These are phyloP conservation scores for Colletotrichum abscissum DNA, from an alignment of 2,329 filamentous ascomycete species.

Conservation along the genomic window DNA sequence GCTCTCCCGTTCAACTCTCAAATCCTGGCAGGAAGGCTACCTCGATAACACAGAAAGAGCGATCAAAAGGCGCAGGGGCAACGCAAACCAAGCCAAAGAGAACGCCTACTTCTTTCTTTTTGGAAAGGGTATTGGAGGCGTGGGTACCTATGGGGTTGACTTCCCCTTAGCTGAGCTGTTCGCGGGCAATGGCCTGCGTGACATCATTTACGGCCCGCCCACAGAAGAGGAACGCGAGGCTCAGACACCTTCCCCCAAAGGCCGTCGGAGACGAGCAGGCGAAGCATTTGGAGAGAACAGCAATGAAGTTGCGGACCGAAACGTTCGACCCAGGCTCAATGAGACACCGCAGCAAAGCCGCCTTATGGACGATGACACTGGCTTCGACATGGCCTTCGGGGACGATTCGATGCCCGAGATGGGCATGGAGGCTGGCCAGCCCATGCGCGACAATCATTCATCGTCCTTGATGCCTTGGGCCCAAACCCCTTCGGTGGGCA, in stretches of 20 bases:
- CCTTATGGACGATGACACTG: constrained; percentile 35
- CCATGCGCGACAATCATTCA: constrained; percentile 74
- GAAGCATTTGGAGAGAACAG: constrained; percentile 56
- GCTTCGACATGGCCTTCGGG: constrained; percentile 46
- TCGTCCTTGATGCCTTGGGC: constrained; percentile 66
- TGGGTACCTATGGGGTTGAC: constrained; percentile 45
- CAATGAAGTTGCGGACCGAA: constrained; percentile 44
- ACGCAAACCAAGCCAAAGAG: constrained; percentile 52
- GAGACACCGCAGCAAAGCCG: constrained; percentile 32
- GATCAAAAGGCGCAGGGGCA: constrained; percentile 36
- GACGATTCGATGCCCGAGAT: constrained; percentile 68
- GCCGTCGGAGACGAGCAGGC: constrained; percentile 54
- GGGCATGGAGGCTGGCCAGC: constrained; percentile 74
- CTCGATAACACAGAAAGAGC: constrained; percentile 46
- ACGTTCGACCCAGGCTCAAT: constrained; percentile 50
- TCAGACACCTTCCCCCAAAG: constrained; percentile 36
- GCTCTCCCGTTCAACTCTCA: constrained; percentile 1
- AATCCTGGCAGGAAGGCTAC: constrained; percentile 55
- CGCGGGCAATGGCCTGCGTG: constrained; percentile 56
- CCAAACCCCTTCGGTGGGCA: constrained; percentile 42
- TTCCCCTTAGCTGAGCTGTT: constrained; percentile 61
- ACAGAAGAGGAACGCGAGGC: constrained; percentile 35
- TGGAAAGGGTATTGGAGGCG: constrained; percentile 50
- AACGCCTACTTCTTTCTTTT: constrained; percentile 54
- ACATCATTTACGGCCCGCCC: constrained; percentile 48